Evolutionary conservation across 306 rosid species (phyloP).

Genomic region (Quercus wislizeni): DNA sequence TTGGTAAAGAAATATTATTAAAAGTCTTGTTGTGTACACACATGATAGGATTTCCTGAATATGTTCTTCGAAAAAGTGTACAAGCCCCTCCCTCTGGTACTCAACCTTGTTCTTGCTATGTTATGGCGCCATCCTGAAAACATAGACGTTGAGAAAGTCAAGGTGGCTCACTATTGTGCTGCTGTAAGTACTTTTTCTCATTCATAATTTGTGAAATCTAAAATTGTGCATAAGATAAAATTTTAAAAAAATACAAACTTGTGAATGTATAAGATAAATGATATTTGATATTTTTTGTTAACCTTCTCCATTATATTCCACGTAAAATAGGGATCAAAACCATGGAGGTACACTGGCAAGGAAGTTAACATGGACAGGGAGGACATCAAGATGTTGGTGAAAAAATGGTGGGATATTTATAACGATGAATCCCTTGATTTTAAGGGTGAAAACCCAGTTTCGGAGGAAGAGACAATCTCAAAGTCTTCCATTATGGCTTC

Average conservation of each 20-base stretch:
- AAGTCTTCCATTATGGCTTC: conserved; percentile 49
- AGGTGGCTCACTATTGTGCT: conserved; percentile 73
- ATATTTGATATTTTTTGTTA: neutral
- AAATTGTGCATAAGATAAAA: neutral
- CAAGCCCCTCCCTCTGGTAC: conserved; percentile 52
- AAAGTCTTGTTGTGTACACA: neutral
- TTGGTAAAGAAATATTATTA: neutral
- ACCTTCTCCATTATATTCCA: neutral
- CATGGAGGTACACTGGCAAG: conserved; percentile 61
- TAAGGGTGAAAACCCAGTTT: conserved; percentile 27
- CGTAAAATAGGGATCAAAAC: conserved; percentile 53
- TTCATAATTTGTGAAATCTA: neutral
- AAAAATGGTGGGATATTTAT: conserved; percentile 67
- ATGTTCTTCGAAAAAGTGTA: conserved; percentile 49
- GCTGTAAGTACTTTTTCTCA: conserved; percentile 37
- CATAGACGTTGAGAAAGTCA: conserved; percentile 41
- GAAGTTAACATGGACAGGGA: conserved; percentile 67
- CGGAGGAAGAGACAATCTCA: conserved; percentile 18
- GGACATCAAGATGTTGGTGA: conserved; percentile 50
- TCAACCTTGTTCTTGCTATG: conserved; percentile 61
- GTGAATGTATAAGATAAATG: neutral
- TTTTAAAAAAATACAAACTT: neutral
- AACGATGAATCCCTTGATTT: conserved; percentile 57
- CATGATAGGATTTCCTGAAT: conserved; percentile 56
- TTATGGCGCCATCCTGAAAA: conserved; percentile 72